Conservation (phyloP, 495 filamentous ascomycete genomes). For the Penicillium riverlandense region DNA sequence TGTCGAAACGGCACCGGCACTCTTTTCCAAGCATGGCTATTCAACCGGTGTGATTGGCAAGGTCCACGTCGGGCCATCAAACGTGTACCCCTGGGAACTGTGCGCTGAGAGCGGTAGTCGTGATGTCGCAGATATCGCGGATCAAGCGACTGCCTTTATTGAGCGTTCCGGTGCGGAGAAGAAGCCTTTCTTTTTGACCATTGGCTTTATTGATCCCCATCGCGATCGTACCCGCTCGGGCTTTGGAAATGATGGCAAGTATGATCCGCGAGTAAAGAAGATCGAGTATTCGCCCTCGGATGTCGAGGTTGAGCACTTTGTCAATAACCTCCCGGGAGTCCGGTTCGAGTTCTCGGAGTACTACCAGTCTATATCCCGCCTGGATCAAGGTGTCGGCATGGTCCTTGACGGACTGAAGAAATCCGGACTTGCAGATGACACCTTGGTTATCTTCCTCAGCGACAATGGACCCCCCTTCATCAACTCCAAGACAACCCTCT, state of each 20-base stretch:
- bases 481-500: slow-evolving; percentile 43
- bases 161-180: slow-evolving; percentile 15
- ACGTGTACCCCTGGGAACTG: slow-evolving; percentile 35
- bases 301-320: slow-evolving; percentile 24
- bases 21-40: slow-evolving; percentile 29
- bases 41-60: slow-evolving; percentile 39
- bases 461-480: slow-evolving; percentile 43
- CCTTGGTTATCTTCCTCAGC: slow-evolving; percentile 35
- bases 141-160: slow-evolving; percentile 28
- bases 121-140: slow-evolving; percentile 21
- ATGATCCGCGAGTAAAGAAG: slow-evolving; percentile 9
- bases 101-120: slow-evolving; percentile 29
- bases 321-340: slow-evolving; percentile 29
- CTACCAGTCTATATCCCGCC: slow-evolving; percentile 30
- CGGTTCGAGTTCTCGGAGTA: slow-evolving; percentile 36
- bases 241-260: slow-evolving; percentile 30
- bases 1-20: slow-evolving; percentile 29
- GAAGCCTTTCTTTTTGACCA: slow-evolving; percentile 33
- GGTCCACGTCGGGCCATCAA: slow-evolving; percentile 35
- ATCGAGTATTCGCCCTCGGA: slow-evolving; percentile 11
- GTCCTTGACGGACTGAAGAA: slow-evolving; percentile 26
- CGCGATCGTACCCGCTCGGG: slow-evolving; percentile 30
- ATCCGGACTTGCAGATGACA: slow-evolving; percentile 23
- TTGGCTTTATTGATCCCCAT: slow-evolving; percentile 40
- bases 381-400: slow-evolving; percentile 35